phyloP scores from a whole-genome alignment of 345 rosid species.

The Eucalyptus pauciflora region DNA sequence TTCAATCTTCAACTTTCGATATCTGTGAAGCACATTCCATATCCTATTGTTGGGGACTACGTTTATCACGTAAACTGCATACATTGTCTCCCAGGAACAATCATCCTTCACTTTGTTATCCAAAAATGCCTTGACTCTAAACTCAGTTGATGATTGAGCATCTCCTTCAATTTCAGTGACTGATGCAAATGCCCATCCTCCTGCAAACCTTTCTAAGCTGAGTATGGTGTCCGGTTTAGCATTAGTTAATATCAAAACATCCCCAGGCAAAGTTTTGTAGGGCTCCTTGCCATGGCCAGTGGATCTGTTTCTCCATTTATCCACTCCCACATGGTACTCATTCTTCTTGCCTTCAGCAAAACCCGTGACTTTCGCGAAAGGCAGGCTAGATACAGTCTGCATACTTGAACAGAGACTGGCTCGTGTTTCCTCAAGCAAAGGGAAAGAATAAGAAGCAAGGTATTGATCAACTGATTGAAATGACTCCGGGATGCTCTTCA shows the following conservation, averaged over 20 bases:
- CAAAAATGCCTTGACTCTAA: neutral
- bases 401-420: neutral
- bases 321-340: neutral
- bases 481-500: slow-evolving; percentile 2
- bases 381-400: neutral
- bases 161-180: neutral
- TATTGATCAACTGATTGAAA: slow-evolving; percentile 1
- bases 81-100: neutral
- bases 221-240: neutral
- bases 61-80: neutral
- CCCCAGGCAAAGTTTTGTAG: slow-evolving; percentile 1
- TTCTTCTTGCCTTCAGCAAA: neutral
- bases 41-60: neutral
- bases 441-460: neutral
- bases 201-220: neutral
- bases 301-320: neutral
- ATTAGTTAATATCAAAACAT: slow-evolving; percentile 1
- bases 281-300: neutral
- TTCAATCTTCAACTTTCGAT: neutral
- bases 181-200: neutral
- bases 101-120: neutral
- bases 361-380: neutral
- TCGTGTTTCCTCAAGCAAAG: slow-evolving; percentile 10
- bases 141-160: neutral
- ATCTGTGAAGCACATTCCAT: neutral